A percentile compares a stretch with the other conserved stretches of the same genome.
These are phyloP conservation scores for Oryza meridionalis DNA, from an alignment of 176 grass and related monocot species.

Conservation along the genomic window DNA sequence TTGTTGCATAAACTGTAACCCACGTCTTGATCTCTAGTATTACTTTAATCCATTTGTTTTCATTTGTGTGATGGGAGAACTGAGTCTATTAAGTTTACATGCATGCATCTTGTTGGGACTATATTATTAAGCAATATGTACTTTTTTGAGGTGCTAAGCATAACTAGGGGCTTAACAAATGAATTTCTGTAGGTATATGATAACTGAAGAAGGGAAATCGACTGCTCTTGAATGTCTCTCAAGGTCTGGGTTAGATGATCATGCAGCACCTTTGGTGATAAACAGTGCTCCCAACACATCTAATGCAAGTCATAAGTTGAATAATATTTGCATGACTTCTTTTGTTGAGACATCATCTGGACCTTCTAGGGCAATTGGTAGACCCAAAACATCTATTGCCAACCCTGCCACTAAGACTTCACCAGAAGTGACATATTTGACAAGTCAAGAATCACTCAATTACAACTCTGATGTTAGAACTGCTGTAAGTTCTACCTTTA, in stretches of 20 bases:
- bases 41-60: conserved; percentile 19
- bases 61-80: neutral
- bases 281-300: conserved; percentile 13
- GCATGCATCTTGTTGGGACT: conserved; percentile 11
- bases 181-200: conserved; percentile 60
- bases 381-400: conserved; percentile 26
- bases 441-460: conserved; percentile 34
- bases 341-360: too few relatives aligned
- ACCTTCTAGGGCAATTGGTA: neutral
- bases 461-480: conserved; percentile 24
- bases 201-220: conserved; percentile 74
- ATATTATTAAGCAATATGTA: conserved; percentile 4
- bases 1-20: neutral
- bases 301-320: neutral
- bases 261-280: conserved; percentile 10
- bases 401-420: conserved; percentile 22
- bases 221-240: conserved; percentile 69
- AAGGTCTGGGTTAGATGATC: conserved; percentile 60
- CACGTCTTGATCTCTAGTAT: neutral
- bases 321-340: too few relatives aligned
- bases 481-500: conserved; percentile 28
- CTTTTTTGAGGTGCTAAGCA: conserved; percentile 21
- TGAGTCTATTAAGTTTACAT: conserved; percentile 28
- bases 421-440: conserved; percentile 21
- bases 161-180: neutral